Base-by-base conservation (phyloP, 2,329 filamentous ascomycete genomes). In the Cladosporium oxysporum region DNA sequence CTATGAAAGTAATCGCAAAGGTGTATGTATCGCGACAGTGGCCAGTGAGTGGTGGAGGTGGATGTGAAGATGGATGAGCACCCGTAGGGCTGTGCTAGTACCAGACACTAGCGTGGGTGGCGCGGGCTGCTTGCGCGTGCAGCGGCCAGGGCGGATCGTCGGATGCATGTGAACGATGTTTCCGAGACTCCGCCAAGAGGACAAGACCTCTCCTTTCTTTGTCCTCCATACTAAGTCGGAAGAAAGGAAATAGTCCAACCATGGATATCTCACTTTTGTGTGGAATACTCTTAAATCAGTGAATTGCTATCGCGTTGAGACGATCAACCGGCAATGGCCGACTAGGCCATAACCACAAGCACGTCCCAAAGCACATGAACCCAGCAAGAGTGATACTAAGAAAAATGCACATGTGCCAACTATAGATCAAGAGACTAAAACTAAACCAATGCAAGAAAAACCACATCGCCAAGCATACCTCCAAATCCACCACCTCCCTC, bases 31-130 rank as follows among this genome's bases (percentile, higher is more conserved):
- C n/a, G 52, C 52, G 8, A 18, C 28, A 33, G 5, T n/a, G 31
- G 52, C 21, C 28, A 47, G 41, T n/a, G 41, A 47, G 52, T 55
- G 50, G 50, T 53, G 50, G 50, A n/a, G 14, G 50, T 18, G 31
- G 52, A 31, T 33, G 52, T 55, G 52, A 55, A 55, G 52, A 55
- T 47, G 41, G 41, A 47, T 21, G 41, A 23, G 8, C 41, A 47
- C 52, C 52, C 52, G 14, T 31, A 55, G 52, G 52, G 52, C 52
- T 55, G 52, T 33, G 52, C 52, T 55, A 55, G 52, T 14, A 52
- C 21, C 16, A 44, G 37, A 14, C 16, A 29, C 26, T 29, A 29
- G 16, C 28, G 50, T 29, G 26, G 1, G 52, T 55, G 52, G 52
- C 52, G 26, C 26, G 29, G 29, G 50, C 50, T 29, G 50, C 50